phyloP scores from a whole-genome alignment of 2,329 filamentous ascomycete species.

The Aspergillus sp. region DNA sequence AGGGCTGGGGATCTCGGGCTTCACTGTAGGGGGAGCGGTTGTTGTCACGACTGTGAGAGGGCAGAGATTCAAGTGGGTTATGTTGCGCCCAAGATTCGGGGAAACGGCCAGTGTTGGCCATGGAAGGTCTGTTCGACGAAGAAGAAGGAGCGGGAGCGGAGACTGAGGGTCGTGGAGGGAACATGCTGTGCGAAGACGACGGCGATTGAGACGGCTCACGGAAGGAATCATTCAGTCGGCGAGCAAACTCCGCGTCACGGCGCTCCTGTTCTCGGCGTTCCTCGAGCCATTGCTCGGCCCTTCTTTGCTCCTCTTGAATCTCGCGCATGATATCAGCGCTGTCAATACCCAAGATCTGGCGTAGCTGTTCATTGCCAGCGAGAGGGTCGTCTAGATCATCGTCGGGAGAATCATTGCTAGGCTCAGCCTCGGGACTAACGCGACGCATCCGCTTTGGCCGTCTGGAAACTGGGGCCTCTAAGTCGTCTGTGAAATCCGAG shows the following conservation, averaged over 20 bases:
- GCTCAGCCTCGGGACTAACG: not conserved
- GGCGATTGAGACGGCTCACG: conserved; percentile 13
- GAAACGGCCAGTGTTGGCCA: not conserved
- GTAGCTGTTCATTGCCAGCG: conserved; percentile 20
- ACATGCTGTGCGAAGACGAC: conserved; percentile 1
- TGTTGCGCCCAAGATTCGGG: not conserved
- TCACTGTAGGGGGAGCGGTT: not conserved
- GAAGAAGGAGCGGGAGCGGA: not conserved
- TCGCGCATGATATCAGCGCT: conserved; percentile 26
- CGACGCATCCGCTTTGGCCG: conserved; percentile 9
- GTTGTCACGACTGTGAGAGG: not conserved
- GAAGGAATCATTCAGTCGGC: conserved; percentile 37
- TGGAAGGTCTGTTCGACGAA: not conserved
- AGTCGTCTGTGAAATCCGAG: conserved; percentile 13
- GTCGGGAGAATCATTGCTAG: not conserved
- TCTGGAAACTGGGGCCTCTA: conserved; percentile 14
- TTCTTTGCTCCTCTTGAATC: conserved; percentile 33
- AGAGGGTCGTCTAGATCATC: not conserved
- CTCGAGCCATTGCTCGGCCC: conserved; percentile 35
- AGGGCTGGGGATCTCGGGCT: not conserved
- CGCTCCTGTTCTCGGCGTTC: conserved; percentile 37
- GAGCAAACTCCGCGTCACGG: conserved; percentile 42
- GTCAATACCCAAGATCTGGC: conserved; percentile 29
- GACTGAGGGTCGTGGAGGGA: not conserved
- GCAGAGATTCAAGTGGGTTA: not conserved